Conservation (phyloP, 2,329 filamentous ascomycete genomes). For the Ciborinia camelliae region DNA sequence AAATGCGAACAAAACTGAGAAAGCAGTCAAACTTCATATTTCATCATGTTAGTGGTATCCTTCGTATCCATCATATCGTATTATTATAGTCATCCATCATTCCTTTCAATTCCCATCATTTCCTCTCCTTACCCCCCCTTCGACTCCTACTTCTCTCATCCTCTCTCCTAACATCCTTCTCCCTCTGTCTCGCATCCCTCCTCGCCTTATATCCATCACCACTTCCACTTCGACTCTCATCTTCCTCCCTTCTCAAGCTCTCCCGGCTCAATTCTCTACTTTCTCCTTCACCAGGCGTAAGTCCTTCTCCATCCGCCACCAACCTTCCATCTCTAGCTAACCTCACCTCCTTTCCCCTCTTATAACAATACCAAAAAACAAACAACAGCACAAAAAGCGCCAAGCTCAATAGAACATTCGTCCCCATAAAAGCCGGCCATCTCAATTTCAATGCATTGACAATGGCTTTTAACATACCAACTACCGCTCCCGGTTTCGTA, state of each 20-base stretch:
- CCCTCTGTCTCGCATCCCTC: conserved; percentile 12
- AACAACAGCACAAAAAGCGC: conserved; percentile 81
- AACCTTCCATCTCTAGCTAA: conserved; percentile 44
- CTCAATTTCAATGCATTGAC: conserved; percentile 81
- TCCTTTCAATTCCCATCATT: background rate
- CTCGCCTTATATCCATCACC: conserved; percentile 19
- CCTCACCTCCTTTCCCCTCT: conserved; percentile 82
- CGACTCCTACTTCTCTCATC: conserved; percentile 3
- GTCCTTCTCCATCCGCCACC: conserved; percentile 3
- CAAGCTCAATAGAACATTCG: conserved; percentile 87
- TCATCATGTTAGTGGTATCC: conserved; percentile 1
- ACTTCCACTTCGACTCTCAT: background rate
- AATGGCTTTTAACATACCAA: conserved; percentile 82
- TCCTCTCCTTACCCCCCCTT: conserved; percentile 4
- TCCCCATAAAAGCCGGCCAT: conserved; percentile 87
- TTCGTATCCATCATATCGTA: conserved; percentile 6
- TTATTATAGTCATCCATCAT: background rate
- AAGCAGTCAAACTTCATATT: background rate
- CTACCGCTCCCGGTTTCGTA: conserved; percentile 81
- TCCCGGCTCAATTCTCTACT: background rate
- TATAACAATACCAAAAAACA: conserved; percentile 97
- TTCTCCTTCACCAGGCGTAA: conserved; percentile 24
- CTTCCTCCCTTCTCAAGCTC: background rate
- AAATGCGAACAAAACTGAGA: background rate
- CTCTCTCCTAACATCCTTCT: conserved; percentile 15